These are phyloP conservation scores for Phytophthora palmivora DNA, from an alignment of 352 stramenopile genomes.

Conservation along the genomic window DNA sequence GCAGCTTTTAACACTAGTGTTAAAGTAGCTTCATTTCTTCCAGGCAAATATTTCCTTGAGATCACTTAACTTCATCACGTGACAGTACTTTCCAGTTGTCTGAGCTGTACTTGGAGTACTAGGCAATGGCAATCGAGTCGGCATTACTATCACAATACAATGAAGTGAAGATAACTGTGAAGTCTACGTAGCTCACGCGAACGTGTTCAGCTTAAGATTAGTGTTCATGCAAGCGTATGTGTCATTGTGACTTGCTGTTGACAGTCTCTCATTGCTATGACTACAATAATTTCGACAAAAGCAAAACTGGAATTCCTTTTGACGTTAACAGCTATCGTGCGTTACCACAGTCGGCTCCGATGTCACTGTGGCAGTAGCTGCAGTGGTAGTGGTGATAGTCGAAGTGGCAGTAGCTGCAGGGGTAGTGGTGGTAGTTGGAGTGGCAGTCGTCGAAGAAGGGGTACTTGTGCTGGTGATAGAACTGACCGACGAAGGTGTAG, in stretches of 20 bases:
- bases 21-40: not conserved
- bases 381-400: not conserved
- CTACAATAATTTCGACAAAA: not conserved
- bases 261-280: not conserved
- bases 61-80: too few species aligned
- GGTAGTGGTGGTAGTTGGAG: not conserved
- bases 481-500: not conserved
- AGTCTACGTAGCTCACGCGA: too few species aligned
- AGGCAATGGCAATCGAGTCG: too few species aligned
- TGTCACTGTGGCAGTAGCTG: conserved; percentile 2
- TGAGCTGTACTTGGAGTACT: too few species aligned
- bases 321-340: conserved; percentile 20
- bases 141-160: too few species aligned
- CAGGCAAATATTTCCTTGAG: not conserved
- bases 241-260: not conserved
- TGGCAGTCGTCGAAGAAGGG: not conserved
- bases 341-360: conserved; percentile 7
- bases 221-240: too few species aligned
- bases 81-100: too few species aligned
- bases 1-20: not conserved
- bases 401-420: not conserved
- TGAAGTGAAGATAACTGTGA: too few species aligned
- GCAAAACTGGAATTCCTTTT: conserved; percentile 1
- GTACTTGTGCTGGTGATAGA: not conserved
- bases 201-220: too few species aligned